These are phyloP conservation scores for Sphaerulina populicola DNA, from an alignment of 2,329 filamentous ascomycete genomes.

Conservation along the genomic window DNA sequence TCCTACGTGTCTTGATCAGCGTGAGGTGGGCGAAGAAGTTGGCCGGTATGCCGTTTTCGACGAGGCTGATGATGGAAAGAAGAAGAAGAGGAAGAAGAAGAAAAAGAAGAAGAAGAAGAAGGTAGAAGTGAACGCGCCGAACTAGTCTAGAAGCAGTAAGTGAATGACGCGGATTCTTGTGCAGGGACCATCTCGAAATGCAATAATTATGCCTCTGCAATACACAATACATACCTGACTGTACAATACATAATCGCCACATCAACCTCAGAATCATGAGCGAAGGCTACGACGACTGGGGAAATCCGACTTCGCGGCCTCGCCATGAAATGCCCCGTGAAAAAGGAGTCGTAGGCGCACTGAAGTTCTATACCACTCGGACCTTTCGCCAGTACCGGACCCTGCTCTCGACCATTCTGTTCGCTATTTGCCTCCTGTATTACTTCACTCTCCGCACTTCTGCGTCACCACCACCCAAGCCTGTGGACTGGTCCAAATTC, in stretches of 20 bases:
- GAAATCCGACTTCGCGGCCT: constrained; percentile 17
- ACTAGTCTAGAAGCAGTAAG: no score
- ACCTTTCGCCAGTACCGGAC: constrained; percentile 14
- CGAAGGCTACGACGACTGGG: constrained; percentile 23
- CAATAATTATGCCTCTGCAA: no score
- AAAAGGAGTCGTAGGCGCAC: constrained; percentile 11
- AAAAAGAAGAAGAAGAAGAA: no score
- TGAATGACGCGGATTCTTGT: no score
- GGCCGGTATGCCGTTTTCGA: no score
- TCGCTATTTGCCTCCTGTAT: constrained; percentile 15
- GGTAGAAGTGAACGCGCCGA: no score
- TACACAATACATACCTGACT: neutral
- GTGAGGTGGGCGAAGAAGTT: no score
- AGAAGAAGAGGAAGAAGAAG: no score
- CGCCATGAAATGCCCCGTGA: constrained; percentile 13
- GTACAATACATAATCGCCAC: neutral
- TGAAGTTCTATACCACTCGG: constrained; percentile 13
- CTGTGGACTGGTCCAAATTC: constrained; percentile 19
- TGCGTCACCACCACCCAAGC: constrained; percentile 3
- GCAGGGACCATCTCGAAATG: no score
- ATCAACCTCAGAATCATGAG: constrained; percentile 11
- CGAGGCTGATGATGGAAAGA: neutral
- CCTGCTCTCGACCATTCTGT: constrained; percentile 13
- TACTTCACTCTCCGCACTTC: constrained; percentile 9
- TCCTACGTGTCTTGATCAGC: no score